Conservation (phyloP, 2,329 filamentous ascomycete genomes). For the Bertia moriformis region DNA sequence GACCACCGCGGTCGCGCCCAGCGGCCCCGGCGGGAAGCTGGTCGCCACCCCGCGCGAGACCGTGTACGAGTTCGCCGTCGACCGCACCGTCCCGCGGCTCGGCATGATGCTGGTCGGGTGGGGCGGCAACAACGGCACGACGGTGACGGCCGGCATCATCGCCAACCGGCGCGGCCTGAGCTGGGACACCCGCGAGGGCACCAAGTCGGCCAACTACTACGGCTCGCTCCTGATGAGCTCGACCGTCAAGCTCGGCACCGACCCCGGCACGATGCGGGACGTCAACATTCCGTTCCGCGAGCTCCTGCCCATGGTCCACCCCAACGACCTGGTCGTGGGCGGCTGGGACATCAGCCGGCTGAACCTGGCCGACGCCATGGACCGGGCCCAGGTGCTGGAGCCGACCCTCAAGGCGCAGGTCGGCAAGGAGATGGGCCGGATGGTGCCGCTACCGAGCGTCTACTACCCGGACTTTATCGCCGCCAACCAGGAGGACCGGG, state of each 20-base stretch:
- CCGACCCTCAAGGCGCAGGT: constrained; percentile 83
- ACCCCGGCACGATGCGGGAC: constrained; percentile 69
- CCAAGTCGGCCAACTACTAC: constrained; percentile 85
- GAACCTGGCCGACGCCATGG: constrained; percentile 84
- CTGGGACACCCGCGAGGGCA: constrained; percentile 89
- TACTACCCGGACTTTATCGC: constrained; percentile 99
- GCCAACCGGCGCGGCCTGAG: constrained; percentile 75
- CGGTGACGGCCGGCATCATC: constrained; percentile 90
- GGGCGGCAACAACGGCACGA: constrained; percentile 97
- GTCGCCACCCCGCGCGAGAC: constrained; percentile 78
- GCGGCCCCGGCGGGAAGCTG: constrained; percentile 55
- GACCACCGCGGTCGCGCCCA: constrained; percentile 68
- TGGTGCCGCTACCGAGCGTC: constrained; percentile 82
- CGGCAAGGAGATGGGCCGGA: constrained; percentile 78
- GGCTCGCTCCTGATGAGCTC: constrained; percentile 95
- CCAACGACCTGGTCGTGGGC: constrained; percentile 85
- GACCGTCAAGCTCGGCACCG: constrained; percentile 88
- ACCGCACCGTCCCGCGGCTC: constrained; percentile 81
- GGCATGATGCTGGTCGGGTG: constrained; percentile 96
- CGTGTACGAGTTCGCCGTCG: constrained; percentile 91
- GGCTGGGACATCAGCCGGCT: constrained; percentile 94
- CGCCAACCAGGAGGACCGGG: constrained; percentile 91
- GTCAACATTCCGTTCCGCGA: constrained; percentile 94
- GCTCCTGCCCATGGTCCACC: constrained; percentile 90
- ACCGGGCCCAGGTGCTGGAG: constrained; percentile 86